A percentile compares a stretch with the other conserved stretches of the same genome.
These are phyloP conservation scores for Rauvolfia tetraphylla DNA, from an alignment of 257 asterid genomes.

Conservation along the genomic window DNA sequence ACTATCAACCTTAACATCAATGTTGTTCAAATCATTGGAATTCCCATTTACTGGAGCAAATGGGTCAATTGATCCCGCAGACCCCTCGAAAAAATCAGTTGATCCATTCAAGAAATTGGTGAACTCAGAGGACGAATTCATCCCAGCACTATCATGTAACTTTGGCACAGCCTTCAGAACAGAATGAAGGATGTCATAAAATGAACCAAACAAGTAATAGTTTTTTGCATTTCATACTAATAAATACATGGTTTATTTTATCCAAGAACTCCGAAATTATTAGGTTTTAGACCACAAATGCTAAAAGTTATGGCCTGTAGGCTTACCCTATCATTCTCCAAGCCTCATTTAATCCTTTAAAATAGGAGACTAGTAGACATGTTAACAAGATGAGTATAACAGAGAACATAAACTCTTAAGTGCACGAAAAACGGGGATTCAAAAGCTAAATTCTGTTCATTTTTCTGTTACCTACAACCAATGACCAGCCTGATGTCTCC, in stretches of 20 bases:
- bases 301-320: background rate
- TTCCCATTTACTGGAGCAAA: constrained; percentile 36
- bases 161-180: constrained; percentile 41
- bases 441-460: background rate
- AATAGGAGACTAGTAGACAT: background rate
- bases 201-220: background rate
- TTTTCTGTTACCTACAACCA: background rate
- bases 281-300: background rate
- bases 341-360: background rate
- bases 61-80: constrained; percentile 32
- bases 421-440: background rate
- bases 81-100: constrained; percentile 26
- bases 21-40: constrained; percentile 26
- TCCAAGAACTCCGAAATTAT: background rate
- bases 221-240: background rate
- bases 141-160: constrained; percentile 34
- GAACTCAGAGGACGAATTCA: constrained; percentile 30
- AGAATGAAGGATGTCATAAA: constrained; percentile 2
- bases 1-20: constrained; percentile 28
- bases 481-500: background rate
- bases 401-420: background rate
- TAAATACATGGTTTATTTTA: background rate
- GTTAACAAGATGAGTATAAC: background rate
- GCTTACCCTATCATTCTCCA: background rate
- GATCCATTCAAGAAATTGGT: constrained; percentile 31